Evolutionary conservation across 2,329 filamentous ascomycete species (phyloP).

Genomic region (Metarhizium robertsii): DNA sequence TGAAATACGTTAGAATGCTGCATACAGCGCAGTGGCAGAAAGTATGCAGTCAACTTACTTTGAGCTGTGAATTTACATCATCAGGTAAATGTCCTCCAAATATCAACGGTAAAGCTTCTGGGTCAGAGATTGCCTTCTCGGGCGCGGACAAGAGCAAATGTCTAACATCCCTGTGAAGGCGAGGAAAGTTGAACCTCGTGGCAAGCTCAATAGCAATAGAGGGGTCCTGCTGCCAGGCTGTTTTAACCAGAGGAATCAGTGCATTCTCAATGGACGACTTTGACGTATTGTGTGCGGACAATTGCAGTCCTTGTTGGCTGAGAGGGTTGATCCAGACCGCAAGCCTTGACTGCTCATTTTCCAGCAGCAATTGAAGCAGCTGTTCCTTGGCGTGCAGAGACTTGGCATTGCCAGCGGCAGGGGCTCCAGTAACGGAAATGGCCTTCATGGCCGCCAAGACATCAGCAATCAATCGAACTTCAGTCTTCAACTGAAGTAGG

Average conservation of each 20-base stretch:
- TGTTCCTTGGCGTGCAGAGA: slow-evolving; percentile 72
- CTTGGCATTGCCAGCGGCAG: slow-evolving; percentile 45
- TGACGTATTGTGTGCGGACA: slow-evolving; percentile 29
- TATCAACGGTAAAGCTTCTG: slow-evolving; percentile 75
- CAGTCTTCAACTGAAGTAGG: slow-evolving; percentile 84
- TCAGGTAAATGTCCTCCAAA: slow-evolving; percentile 66
- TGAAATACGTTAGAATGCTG: slow-evolving; percentile 23
- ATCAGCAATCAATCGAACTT: slow-evolving; percentile 72
- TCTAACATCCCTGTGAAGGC: slow-evolving; percentile 66
- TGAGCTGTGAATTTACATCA: slow-evolving; percentile 73
- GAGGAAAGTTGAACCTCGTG: slow-evolving; percentile 67
- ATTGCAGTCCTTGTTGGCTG: slow-evolving; percentile 38
- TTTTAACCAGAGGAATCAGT: slow-evolving; percentile 57
- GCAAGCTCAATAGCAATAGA: slow-evolving; percentile 80
- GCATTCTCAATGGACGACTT: slow-evolving; percentile 33
- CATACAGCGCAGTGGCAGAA: background rate
- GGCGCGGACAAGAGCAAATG: slow-evolving; percentile 75
- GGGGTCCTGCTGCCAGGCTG: slow-evolving; percentile 81
- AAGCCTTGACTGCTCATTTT: slow-evolving; percentile 75
- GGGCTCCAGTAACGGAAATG: slow-evolving; percentile 50
- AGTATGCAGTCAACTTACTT: slow-evolving; percentile 40
- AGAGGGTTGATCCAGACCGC: slow-evolving; percentile 86
- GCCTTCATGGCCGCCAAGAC: slow-evolving; percentile 58
- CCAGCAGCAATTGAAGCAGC: slow-evolving; percentile 69
- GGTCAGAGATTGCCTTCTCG: slow-evolving; percentile 69